Conservation (phyloP, 768 basidiomycete genomes). For the Filobasidium wieringae region DNA sequence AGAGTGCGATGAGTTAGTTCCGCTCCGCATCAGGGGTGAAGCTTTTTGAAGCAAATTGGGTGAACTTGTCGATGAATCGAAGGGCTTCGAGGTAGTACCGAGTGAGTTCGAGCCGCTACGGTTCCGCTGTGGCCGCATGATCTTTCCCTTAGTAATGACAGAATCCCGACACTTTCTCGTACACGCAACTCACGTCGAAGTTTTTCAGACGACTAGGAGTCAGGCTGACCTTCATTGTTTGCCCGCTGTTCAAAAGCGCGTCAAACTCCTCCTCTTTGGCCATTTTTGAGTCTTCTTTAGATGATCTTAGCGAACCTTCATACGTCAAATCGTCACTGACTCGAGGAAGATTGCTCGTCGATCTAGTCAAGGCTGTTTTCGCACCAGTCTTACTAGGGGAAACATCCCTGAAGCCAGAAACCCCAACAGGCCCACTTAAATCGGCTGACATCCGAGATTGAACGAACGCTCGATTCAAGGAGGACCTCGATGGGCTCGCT, state of each 20-base stretch:
- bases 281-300: slow-evolving; percentile 18
- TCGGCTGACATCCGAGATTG: no score
- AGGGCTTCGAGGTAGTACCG: not conserved
- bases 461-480: no score
- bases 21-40: not conserved
- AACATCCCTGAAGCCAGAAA: no score
- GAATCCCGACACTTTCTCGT: not conserved
- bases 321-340: no score
- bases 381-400: no score
- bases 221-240: slow-evolving; percentile 89
- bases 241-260: slow-evolving; percentile 73
- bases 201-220: slow-evolving; percentile 86
- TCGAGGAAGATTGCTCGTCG: no score
- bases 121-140: not conserved
- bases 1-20: not conserved
- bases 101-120: not conserved
- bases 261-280: slow-evolving; percentile 70
- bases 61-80: not conserved
- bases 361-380: no score
- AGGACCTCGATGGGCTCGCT: no score
- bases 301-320: no score
- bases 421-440: no score
- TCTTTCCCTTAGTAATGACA: not conserved
- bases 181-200: slow-evolving; percentile 64
- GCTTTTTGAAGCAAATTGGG: not conserved